These are phyloP conservation scores for Candida orba DNA, from an alignment of 805 yeast genomes.

Conservation along the genomic window DNA sequence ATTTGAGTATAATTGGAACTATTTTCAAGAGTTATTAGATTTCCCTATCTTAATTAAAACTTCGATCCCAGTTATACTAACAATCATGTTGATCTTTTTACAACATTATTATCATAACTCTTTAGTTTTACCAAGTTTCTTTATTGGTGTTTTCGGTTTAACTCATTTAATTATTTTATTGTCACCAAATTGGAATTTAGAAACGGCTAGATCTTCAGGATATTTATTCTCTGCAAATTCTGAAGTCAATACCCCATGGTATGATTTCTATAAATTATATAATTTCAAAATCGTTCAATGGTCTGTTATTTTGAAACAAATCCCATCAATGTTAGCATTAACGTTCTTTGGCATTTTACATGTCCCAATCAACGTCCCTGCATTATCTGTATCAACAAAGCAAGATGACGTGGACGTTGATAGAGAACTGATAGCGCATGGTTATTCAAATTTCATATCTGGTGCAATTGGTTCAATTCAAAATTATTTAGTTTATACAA, in stretches of 20 bases:
- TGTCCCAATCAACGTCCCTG: conserved; percentile 97
- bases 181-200: conserved; percentile 60
- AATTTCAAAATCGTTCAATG: conserved; percentile 69
- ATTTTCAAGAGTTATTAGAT: conserved; percentile 41
- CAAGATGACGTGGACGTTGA: conserved; percentile 84
- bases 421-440: conserved; percentile 91
- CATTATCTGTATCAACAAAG: conserved; percentile 83
- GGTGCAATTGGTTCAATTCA: conserved; percentile 86
- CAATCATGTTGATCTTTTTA: conserved; percentile 50
- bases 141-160: conserved; percentile 58
- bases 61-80: conserved; percentile 61
- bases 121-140: conserved; percentile 71
- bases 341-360: conserved; percentile 94
- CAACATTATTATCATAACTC: conserved; percentile 62
- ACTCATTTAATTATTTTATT: conserved; percentile 65
- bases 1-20: conserved; percentile 52
- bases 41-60: conserved; percentile 50
- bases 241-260: conserved; percentile 77
- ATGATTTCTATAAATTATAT: conserved; percentile 69
- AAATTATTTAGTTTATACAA: conserved; percentile 91
- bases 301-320: conserved; percentile 54
- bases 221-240: conserved; percentile 70
- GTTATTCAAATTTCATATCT: conserved; percentile 78
- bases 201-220: conserved; percentile 59
- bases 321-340: conserved; percentile 92